Evolutionary conservation across 306 rosid genomes (phyloP), one percentile per base, ranked within the genome.

Genomic region (Quercus robur): DNA sequence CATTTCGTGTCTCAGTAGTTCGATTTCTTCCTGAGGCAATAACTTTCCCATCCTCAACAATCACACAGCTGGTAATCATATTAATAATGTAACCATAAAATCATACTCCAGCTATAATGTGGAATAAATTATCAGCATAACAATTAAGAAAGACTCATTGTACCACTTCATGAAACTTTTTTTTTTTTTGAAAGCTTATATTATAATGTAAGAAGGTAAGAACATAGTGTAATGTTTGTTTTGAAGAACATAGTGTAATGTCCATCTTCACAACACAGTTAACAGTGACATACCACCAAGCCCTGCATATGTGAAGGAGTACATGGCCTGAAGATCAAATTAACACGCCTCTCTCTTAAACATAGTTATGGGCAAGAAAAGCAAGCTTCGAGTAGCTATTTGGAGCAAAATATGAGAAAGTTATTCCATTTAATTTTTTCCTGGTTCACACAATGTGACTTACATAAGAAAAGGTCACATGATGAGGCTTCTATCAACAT

Each of bases 1-100:
- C 99, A 78, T 95, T 90, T 77, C 94, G 91, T 15, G 98, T 87
- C 92, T 93, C 94, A 2, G 79, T 93, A 44, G 99, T 90, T 74
- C 86, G 88, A 73, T 95, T 95, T 83, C 99, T 91, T 84, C 99
- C 99, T 0, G 86, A 84, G 75, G 99, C 85, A 73, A 95, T 79
- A 77, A 88, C 92, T 77, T 86, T 88, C 44, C 89, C 96, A 77
- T 89, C 92, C 75, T 89, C 91, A 86, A 91, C 92, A 80, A 95
- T 85, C 76, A 93, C 97, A 83, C 97, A 93, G 46, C 94, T 93
- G 88, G 68, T 72, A 70, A 84, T 78, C 64, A 87, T 59, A 86
- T 70, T 63, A 31, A 75, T 75, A 67, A 35, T 30, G 7, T 35
- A 13, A 46, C 56, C 33, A 59, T 44, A 52, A 2, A 74, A 74